Base-by-base conservation (phyloP, 805 yeast genomes). In the Pichia nanzhaoensis region DNA sequence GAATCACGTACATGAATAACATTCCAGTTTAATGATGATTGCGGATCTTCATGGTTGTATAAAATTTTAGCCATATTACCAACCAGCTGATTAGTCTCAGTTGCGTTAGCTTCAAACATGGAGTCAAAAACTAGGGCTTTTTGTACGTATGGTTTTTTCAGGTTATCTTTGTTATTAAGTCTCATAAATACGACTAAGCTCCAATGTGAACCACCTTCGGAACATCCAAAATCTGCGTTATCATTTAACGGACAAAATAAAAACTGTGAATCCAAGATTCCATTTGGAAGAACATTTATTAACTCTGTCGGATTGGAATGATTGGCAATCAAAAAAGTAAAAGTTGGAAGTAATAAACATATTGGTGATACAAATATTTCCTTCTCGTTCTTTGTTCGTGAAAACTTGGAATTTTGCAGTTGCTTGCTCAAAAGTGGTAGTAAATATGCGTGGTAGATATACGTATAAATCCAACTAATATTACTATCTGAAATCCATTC, bases 401-500 rank as follows among this genome's bases (percentile, higher is more conserved):
- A 33, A 56, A 53, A 44, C 49, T 55, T 58, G 39, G 55, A 45
- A 45, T 54, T 17, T 50, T 50, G 42, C 28, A 68, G 46, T 33
- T 63, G 59, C 14, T 61, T 51, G 18, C 42, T 48, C 35, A 63
- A 43, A 1, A 52, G 51, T 18, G 66, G 65, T 9, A 52, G 37
- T 4, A 59, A 46, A 37, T 59, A 63, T 12, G 51, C 51, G 2
- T 67, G 55, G 46, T 70, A 74, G n/a, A 78, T 57, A 48, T 71
- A 70, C 55, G 82, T 88, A 59, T 71, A 84, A 17, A 81, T 61
- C 44, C 82, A 75, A 0, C 83, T 67, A 33, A 84, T 72, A 52
- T 82, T 77, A 54, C 81, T 81, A 55, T 84, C 91, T 54, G 80
- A 81, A 27, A 84, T 64, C 91, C 93, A 84, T 56, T 82, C 82